Evolutionary conservation across 176 grass and related monocot genomes (phyloP).

Genomic region (Carex littledalei): DNA sequence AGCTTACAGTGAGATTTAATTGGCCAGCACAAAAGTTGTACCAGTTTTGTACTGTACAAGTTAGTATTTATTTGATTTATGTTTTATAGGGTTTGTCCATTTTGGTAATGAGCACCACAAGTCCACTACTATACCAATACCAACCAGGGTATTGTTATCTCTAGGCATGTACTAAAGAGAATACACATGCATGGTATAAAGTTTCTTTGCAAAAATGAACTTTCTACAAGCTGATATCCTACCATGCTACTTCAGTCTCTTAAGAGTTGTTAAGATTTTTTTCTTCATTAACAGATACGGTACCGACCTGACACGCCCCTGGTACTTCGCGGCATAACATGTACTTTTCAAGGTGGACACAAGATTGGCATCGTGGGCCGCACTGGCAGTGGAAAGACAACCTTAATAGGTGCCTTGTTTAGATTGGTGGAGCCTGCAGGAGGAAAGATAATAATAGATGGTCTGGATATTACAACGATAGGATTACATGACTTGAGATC

Average conservation of each 20-base stretch:
- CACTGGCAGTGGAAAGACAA: slow-evolving; percentile 93
- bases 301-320: slow-evolving; percentile 68
- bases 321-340: slow-evolving; percentile 69
- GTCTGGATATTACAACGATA: slow-evolving; percentile 50
- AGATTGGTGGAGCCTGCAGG: slow-evolving; percentile 87
- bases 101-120: neutral
- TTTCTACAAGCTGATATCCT: neutral
- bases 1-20: neutral
- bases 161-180: too few relatives aligned
- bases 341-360: slow-evolving; percentile 71
- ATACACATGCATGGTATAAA: neutral
- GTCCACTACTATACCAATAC: neutral
- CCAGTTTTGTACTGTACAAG: neutral
- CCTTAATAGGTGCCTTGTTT: slow-evolving; percentile 78
- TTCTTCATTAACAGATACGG: slow-evolving; percentile 63
- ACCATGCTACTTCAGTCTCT: neutral
- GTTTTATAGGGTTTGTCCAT: neutral
- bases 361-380: slow-evolving; percentile 93
- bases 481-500: slow-evolving; percentile 89
- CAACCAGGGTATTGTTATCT: neutral
- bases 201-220: neutral
- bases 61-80: neutral
- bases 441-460: slow-evolving; percentile 70
- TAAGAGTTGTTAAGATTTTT: neutral
- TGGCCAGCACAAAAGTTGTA: neutral